Conservation (phyloP, 2,329 filamentous ascomycete species). For the Trichoderma pleuroti region DNA sequence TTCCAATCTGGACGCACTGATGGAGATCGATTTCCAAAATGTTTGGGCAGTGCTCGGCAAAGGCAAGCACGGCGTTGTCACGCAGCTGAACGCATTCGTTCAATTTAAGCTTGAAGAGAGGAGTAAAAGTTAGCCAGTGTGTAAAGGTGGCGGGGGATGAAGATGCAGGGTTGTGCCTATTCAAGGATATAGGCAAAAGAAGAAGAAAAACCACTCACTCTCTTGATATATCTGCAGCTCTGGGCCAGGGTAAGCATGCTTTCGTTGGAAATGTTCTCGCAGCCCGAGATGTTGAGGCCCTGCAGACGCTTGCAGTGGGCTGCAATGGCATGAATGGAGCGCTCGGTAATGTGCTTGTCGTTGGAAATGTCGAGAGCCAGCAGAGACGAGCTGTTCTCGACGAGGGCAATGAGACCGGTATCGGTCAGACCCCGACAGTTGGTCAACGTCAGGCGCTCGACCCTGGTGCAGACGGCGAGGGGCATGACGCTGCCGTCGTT, state of each 20-base stretch:
- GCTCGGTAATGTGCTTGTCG: conserved; percentile 78
- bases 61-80: conserved; percentile 76
- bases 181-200: background rate
- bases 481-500: conserved; percentile 87
- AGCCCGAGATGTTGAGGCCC: conserved; percentile 88
- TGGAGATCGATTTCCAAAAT: conserved; percentile 96
- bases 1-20: conserved; percentile 76
- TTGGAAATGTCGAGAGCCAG: conserved; percentile 88
- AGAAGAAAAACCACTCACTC: conserved; percentile 53
- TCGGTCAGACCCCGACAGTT: conserved; percentile 86
- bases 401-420: conserved; percentile 71
- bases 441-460: conserved; percentile 90
- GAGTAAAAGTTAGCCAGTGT: background rate
- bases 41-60: conserved; percentile 83
- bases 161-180: background rate
- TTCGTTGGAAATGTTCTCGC: conserved; percentile 78
- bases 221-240: conserved; percentile 81
- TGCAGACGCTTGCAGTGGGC: conserved; percentile 81
- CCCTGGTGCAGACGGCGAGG: conserved; percentile 78
- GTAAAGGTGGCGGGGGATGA: background rate
- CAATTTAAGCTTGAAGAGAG: conserved; percentile 72
- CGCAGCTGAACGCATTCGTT: conserved; percentile 87
- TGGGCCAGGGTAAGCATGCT: conserved; percentile 77
- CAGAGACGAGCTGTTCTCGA: conserved; percentile 74
- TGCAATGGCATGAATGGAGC: conserved; percentile 73